Percentiles rank a stretch among this genome's conserved stretches.
Evolutionary conservation across 495 filamentous ascomycete species (phyloP).

Genomic region (Tuber aestivum): DNA sequence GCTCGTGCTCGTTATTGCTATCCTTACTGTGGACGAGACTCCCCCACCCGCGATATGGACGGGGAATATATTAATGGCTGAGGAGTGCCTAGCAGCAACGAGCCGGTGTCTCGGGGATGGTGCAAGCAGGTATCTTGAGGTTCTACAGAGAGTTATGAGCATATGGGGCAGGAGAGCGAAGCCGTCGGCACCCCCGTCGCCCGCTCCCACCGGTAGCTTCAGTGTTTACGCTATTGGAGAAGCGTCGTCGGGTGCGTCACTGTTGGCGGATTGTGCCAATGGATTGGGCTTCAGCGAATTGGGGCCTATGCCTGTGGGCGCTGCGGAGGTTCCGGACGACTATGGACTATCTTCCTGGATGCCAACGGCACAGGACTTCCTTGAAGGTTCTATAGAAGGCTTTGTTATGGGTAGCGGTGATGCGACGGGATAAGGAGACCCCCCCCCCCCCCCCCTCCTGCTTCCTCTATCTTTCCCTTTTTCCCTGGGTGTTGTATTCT

Average conservation of each 20-base stretch:
- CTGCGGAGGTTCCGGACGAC: neutral
- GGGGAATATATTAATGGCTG: slow-evolving; percentile 14
- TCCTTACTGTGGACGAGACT: slow-evolving; percentile 14
- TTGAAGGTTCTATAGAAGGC: neutral
- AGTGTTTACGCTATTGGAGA: slow-evolving; percentile 2
- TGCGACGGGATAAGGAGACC: neutral
- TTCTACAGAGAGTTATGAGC: slow-evolving; percentile 20
- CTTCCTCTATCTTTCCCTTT: neutral
- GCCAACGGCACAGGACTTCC: slow-evolving; percentile 1
- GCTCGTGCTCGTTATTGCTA: slow-evolving; percentile 41
- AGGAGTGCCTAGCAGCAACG: slow-evolving; percentile 20
- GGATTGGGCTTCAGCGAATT: slow-evolving; percentile 14
- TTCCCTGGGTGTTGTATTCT: neutral
- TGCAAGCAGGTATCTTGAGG: slow-evolving; percentile 20
- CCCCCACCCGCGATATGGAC: slow-evolving; percentile 15
- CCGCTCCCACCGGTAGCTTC: neutral
- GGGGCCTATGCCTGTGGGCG: slow-evolving; percentile 5
- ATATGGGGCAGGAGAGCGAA: slow-evolving; percentile 7
- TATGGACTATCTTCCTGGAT: slow-evolving; percentile 15
- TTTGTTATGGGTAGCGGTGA: neutral
- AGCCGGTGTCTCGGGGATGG: slow-evolving; percentile 24
- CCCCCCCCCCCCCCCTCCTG: neutral
- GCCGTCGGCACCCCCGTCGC: neutral
- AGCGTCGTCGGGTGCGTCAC: neutral
- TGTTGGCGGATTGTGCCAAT: slow-evolving; percentile 14